Conservation (phyloP, 1,139 yeast species). For the Scheffersomyces cryptocercus region DNA sequence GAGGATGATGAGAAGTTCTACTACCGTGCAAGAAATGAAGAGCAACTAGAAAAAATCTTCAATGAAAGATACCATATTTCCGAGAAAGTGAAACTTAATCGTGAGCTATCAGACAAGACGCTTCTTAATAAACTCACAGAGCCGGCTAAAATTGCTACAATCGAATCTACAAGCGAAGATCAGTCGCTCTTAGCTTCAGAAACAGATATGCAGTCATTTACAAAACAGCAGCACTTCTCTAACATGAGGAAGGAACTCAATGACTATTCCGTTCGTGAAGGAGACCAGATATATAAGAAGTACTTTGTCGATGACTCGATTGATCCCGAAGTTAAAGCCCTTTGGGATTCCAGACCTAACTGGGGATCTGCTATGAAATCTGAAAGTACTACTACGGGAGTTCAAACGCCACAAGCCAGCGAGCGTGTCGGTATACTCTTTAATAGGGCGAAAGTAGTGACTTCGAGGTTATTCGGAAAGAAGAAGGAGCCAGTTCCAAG, state of each 20-base stretch:
- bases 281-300: conserved; percentile 45
- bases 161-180: conserved; percentile 5
- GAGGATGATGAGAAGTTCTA: conserved; percentile 13
- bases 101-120: neutral
- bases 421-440: too few relatives aligned
- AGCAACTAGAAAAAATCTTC: neutral
- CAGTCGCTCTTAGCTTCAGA: conserved; percentile 4
- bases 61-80: neutral
- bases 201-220: conserved; percentile 10
- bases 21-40: conserved; percentile 8
- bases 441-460: too few relatives aligned
- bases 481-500: conserved; percentile 2
- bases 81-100: neutral
- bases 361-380: conserved; percentile 1
- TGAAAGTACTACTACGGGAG: too few relatives aligned
- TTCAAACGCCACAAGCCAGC: too few relatives aligned
- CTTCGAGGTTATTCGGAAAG: neutral
- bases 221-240: conserved; percentile 11
- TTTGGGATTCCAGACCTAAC: conserved; percentile 49
- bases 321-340: conserved; percentile 51
- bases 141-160: neutral
- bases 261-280: conserved; percentile 53
- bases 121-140: neutral
- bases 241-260: conserved; percentile 17
- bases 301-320: conserved; percentile 40